These are phyloP conservation scores for Larix kaempferi DNA, from an alignment of 75 land plant species.

Conservation along the genomic window DNA sequence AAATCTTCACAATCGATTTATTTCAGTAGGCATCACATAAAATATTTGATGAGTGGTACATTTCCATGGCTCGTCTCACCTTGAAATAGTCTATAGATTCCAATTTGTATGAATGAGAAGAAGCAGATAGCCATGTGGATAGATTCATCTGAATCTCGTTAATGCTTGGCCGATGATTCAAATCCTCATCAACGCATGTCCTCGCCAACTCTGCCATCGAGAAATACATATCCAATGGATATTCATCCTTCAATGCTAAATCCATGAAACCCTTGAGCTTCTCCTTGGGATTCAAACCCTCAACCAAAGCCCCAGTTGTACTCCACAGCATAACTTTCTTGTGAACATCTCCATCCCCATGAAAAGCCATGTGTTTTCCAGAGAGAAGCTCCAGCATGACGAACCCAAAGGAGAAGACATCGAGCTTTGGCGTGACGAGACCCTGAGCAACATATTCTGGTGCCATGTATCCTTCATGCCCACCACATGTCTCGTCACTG, in stretches of 20 bases:
- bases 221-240: slow-evolving; percentile 28
- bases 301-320: slow-evolving; percentile 15
- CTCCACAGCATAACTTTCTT: slow-evolving; percentile 13
- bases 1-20: no score
- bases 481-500: slow-evolving; percentile 34
- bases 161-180: slow-evolving; percentile 37
- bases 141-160: neutral
- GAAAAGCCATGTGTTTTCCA: slow-evolving; percentile 38
- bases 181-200: slow-evolving; percentile 33
- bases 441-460: slow-evolving; percentile 72
- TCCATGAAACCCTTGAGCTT: slow-evolving; percentile 36
- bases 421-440: slow-evolving; percentile 53
- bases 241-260: slow-evolving; percentile 12
- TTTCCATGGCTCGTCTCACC: no score
- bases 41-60: no score
- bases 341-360: neutral
- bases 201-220: slow-evolving; percentile 26
- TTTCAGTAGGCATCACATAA: no score
- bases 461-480: slow-evolving; percentile 70
- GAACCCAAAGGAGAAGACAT: slow-evolving; percentile 72
- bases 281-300: slow-evolving; percentile 21
- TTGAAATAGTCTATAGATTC: no score
- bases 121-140: no score
- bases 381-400: slow-evolving; percentile 60
- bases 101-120: no score